Base-by-base conservation (phyloP, 192 early-diverging fungal genomes). In the Gigaspora rosea region DNA sequence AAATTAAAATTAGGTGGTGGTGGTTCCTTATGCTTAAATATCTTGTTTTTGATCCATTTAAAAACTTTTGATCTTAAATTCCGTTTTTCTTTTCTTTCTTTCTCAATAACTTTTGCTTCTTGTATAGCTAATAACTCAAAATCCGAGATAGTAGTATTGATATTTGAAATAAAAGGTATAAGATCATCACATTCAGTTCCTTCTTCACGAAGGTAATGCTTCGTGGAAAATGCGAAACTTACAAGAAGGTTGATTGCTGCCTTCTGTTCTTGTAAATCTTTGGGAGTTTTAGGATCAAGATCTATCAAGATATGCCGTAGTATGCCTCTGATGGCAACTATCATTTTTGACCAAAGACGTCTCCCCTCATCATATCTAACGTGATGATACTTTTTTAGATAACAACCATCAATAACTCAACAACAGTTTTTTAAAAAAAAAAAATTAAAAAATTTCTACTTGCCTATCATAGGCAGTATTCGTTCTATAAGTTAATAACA, bases 201-300 rank as follows among this genome's bases (percentile, higher is more conserved):
- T 46, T 89, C 92, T 75, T 87, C 87, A 46, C 95, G 91, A 41
- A 97, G 85, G 72, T 94, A 92, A 77, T 95, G 92, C 86, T 96
- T 98, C 52, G 90, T 90, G 3, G 92, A 85, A 57, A 92, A 84
- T 41, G 90, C 89, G 79, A 93, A 95, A 6, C 93, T 94, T 3
- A 93, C 85, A 56, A 95, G 57, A 8, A 98, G 81, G 80, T 94
- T 91, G 81, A 95, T 93, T 66, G 88, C 86, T 2, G 86, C 86
- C 41, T 80, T 84, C 65, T 93, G 91, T 81, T 95, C 91, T 35
- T 84, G 81, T 77, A 90, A 82, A 52, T 41, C 41, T 41, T 41
- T 2, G 41, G 41, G 3, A 41, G 1, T 41, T 41, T 41, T 41
- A 41, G 41, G 41, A 0, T 41, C 41, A 41, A 41, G 4, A 41